phyloP scores from a whole-genome alignment of 768 basidiomycete genomes.

The Mycena olivaceomarginata region DNA sequence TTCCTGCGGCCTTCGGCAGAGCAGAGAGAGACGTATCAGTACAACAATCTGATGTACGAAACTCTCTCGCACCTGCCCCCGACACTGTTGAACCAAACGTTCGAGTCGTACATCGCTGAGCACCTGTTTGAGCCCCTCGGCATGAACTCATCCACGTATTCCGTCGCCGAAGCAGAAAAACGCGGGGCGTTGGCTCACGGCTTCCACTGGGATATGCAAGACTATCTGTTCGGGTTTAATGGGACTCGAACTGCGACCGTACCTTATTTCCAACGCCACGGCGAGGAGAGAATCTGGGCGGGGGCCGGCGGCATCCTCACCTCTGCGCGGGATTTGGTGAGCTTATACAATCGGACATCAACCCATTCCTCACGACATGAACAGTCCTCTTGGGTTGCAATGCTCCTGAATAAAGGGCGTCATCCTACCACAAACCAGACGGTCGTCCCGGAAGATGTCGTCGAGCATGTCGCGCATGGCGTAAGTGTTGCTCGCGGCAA shows the following conservation, averaged over 20 bases:
- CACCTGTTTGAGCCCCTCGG: conserved; percentile 61
- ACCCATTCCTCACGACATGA: conserved; percentile 28
- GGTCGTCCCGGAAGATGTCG: conserved; percentile 57
- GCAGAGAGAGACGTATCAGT: conserved; percentile 64
- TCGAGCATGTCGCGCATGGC: conserved; percentile 61
- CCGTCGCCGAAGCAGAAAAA: conserved; percentile 58
- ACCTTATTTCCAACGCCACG: conserved; percentile 62
- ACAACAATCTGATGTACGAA: conserved; percentile 69
- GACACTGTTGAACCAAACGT: conserved; percentile 61
- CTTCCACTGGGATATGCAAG: conserved; percentile 57
- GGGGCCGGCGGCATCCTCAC: conserved; percentile 64
- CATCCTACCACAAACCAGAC: conserved; percentile 62
- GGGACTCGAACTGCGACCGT: conserved; percentile 59
- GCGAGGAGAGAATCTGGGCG: conserved; percentile 62
- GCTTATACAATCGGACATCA: conserved; percentile 13
- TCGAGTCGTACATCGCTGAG: conserved; percentile 61
- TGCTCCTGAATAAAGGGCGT: conserved; percentile 61
- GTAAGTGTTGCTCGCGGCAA: conserved; percentile 57
- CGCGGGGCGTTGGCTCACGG: conserved; percentile 60
- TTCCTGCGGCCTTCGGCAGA: conserved; percentile 63
- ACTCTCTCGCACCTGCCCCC: conserved; percentile 62
- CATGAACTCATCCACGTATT: conserved; percentile 63
- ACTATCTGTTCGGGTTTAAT: conserved; percentile 51
- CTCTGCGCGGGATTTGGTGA: conserved; percentile 63
- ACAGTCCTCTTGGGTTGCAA: conserved; percentile 59